phyloP scores from a whole-genome alignment of 139 green algal species.

The Ettlia oleoabundans region DNA sequence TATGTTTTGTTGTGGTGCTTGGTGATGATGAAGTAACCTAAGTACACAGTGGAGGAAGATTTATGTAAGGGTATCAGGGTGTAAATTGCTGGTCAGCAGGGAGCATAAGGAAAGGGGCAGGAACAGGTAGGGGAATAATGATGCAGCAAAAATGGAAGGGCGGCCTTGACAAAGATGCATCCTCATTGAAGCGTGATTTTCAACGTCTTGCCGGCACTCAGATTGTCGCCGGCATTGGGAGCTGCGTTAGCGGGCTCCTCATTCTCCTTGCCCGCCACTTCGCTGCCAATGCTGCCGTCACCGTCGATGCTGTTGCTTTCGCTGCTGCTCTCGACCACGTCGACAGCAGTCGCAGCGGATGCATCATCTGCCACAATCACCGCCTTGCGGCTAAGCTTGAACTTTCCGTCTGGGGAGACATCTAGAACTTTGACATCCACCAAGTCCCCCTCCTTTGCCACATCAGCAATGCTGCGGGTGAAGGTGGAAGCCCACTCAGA shows the following conservation, averaged over 20 bases:
- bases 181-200: no score
- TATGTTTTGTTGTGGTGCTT: no score
- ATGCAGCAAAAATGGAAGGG: no score
- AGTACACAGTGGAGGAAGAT: no score
- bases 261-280: background rate
- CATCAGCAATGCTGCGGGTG: slow-evolving; percentile 51
- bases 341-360: background rate
- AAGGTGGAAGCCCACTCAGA: slow-evolving; percentile 65
- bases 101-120: no score
- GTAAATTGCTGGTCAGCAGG: no score
- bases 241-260: background rate
- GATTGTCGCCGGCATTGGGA: no score
- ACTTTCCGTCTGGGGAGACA: slow-evolving; percentile 33
- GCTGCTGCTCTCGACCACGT: background rate
- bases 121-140: no score
- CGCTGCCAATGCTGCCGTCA: background rate
- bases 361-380: slow-evolving; percentile 30
- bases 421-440: slow-evolving; percentile 86
- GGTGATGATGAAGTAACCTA: no score
- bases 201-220: no score
- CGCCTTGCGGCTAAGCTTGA: slow-evolving; percentile 54
- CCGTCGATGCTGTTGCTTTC: background rate
- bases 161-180: no score
- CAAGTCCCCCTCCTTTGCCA: slow-evolving; percentile 61
- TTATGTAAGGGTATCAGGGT: no score